phyloP scores from a whole-genome alignment of 768 basidiomycete species.

The Mycena polygramma region DNA sequence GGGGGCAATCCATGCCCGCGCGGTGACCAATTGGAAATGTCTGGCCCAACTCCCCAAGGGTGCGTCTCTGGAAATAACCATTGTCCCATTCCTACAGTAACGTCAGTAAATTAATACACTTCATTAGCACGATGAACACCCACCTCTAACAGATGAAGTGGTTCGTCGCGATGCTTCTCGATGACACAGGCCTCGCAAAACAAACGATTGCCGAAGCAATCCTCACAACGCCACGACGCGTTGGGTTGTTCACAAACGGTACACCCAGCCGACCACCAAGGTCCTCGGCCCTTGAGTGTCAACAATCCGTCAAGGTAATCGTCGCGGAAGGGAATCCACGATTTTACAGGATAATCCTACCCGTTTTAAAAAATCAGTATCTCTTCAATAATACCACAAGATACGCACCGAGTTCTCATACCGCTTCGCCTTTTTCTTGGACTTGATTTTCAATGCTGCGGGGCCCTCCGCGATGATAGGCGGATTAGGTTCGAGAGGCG shows the following conservation, averaged over 20 bases:
- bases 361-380: too few species aligned
- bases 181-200: slow-evolving; percentile 35
- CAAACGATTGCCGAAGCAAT: slow-evolving; percentile 30
- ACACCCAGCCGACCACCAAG: slow-evolving; percentile 21
- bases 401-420: background rate
- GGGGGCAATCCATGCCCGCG: slow-evolving; percentile 26
- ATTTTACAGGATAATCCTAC: background rate
- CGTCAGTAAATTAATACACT: background rate
- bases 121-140: background rate
- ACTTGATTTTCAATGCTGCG: background rate
- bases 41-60: slow-evolving; percentile 18
- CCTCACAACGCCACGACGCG: slow-evolving; percentile 28
- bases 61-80: slow-evolving; percentile 30
- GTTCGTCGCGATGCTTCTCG: slow-evolving; percentile 30
- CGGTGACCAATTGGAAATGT: slow-evolving; percentile 40
- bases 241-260: background rate
- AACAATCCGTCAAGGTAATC: slow-evolving; percentile 31
- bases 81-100: slow-evolving; percentile 37
- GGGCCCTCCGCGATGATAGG: background rate
- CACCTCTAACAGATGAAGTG: slow-evolving; percentile 40
- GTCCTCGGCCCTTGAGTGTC: slow-evolving; percentile 35
- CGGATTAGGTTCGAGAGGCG: too few species aligned
- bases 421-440: background rate
- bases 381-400: too few species aligned
- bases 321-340: slow-evolving; percentile 15